phyloP scores from a whole-genome alignment of 2,329 filamentous ascomycete genomes.

The Paracorniculantispora psalliotae region DNA sequence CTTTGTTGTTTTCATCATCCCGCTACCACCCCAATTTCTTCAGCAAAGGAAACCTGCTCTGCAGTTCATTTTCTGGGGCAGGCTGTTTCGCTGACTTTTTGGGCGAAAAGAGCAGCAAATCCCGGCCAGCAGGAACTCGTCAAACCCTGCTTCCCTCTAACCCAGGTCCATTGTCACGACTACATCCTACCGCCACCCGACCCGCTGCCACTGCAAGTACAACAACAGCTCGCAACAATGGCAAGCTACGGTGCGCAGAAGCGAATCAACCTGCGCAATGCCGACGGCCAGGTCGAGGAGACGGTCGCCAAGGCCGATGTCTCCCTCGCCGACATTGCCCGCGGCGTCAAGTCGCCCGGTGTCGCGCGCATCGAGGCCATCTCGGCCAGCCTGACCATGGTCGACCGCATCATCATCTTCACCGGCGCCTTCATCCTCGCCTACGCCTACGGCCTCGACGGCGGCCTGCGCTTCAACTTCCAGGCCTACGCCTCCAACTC shows the following conservation, averaged over 20 bases:
- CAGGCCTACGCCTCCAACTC: slow-evolving; percentile 50
- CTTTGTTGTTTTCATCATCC: slow-evolving; percentile 6
- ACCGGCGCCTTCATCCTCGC: slow-evolving; percentile 53
- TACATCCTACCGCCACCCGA: background rate
- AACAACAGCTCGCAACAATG: background rate
- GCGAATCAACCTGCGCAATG: slow-evolving; percentile 4
- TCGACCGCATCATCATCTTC: slow-evolving; percentile 48
- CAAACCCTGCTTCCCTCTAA: background rate
- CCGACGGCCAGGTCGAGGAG: background rate
- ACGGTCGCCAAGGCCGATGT: slow-evolving; percentile 20
- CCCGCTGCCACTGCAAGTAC: background rate
- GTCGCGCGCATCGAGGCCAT: slow-evolving; percentile 50
- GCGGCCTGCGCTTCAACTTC: slow-evolving; percentile 46
- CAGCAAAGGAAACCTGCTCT: background rate
- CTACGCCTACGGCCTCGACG: slow-evolving; percentile 54
- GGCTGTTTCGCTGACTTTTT: background rate
- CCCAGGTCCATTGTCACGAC: background rate
- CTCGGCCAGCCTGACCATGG: slow-evolving; percentile 39
- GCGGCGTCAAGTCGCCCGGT: slow-evolving; percentile 35
- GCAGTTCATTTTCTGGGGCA: background rate
- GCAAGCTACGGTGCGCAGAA: slow-evolving; percentile 8
- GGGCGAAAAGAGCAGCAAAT: background rate
- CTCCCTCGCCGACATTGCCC: slow-evolving; percentile 21
- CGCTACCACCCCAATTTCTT: background rate
- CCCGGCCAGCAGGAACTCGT: background rate